Conservation (phyloP, 352 stramenopile genomes). For the Phytophthora quininea region DNA sequence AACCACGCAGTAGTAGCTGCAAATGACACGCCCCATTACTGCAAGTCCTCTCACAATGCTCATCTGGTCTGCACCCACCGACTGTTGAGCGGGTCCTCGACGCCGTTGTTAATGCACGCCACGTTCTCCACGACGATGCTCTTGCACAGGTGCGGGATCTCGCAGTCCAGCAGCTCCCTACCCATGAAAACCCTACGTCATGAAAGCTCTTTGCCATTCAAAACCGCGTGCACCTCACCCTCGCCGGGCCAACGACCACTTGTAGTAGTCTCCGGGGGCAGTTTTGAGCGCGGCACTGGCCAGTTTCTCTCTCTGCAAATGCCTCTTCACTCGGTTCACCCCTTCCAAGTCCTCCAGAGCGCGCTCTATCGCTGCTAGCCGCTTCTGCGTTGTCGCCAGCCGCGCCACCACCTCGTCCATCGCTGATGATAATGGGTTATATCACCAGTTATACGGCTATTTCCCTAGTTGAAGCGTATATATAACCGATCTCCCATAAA, state of each 20-base stretch:
- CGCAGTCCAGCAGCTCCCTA: constrained; percentile 71
- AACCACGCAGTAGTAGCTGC: constrained; percentile 84
- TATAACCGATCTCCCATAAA: too few relatives aligned
- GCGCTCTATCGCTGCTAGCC: constrained; percentile 51
- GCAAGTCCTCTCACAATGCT: too few relatives aligned
- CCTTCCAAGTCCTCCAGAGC: constrained; percentile 55
- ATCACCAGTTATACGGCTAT: too few relatives aligned
- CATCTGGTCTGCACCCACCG: constrained; percentile 30
- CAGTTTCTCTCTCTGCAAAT: constrained; percentile 51
- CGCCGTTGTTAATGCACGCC: constrained; percentile 59
- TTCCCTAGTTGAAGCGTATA: too few relatives aligned
- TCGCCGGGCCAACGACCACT: constrained; percentile 67
- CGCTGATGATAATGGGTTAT: constrained; percentile 17
- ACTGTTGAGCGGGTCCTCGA: constrained; percentile 69
- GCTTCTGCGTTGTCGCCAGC: constrained; percentile 38
- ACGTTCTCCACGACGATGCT: constrained; percentile 92
- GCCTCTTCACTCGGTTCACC: constrained; percentile 52
- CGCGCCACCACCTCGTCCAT: constrained; percentile 42
- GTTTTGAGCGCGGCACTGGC: constrained; percentile 72
- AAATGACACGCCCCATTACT: not conserved
- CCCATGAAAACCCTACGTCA: not conserved
- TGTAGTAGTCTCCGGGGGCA: constrained; percentile 77
- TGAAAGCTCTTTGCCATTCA: too few relatives aligned
- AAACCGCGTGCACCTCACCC: constrained; percentile 37
- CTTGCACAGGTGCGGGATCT: constrained; percentile 83